Percentiles rank a stretch among this genome's conserved stretches.
These are phyloP conservation scores for Coccomyxa sp. DNA, from an alignment of 139 green algal genomes.

Conservation along the genomic window DNA sequence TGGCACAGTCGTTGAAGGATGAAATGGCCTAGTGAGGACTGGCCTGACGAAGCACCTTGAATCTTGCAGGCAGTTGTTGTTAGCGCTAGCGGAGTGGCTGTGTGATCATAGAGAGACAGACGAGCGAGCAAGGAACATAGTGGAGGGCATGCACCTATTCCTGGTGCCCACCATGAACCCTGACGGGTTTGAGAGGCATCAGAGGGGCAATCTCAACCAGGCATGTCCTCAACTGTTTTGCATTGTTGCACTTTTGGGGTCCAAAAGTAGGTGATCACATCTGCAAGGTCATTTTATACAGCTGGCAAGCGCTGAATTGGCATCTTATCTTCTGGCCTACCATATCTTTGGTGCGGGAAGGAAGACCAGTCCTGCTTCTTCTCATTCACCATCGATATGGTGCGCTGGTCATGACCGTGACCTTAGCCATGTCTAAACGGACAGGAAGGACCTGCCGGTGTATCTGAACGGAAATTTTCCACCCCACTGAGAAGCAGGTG, in stretches of 20 bases:
- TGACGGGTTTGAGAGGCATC: conserved; percentile 69
- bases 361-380: no score
- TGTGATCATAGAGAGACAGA: conserved; percentile 47
- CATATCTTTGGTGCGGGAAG: no score
- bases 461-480: no score
- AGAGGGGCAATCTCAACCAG: conserved; percentile 38
- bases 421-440: no score
- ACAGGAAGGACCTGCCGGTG: no score
- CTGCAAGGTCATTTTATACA: not conserved
- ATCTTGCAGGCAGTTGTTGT: conserved; percentile 62
- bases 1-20: no score
- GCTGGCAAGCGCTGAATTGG: not conserved
- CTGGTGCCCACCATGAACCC: conserved; percentile 84
- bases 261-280: not conserved
- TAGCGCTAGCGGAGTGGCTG: conserved; percentile 75
- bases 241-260: not conserved
- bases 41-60: no score
- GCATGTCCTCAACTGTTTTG: not conserved
- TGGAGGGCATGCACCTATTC: conserved; percentile 59
- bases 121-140: conserved; percentile 31
- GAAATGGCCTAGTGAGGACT: no score
- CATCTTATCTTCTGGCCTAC: no score
- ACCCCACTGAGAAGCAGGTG: no score
- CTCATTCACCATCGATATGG: no score
- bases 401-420: no score